Evolutionary conservation across 2,329 filamentous ascomycete genomes (phyloP), one percentile per base, ranked within the genome.

Genomic region (Dactylellina parvicollis): DNA sequence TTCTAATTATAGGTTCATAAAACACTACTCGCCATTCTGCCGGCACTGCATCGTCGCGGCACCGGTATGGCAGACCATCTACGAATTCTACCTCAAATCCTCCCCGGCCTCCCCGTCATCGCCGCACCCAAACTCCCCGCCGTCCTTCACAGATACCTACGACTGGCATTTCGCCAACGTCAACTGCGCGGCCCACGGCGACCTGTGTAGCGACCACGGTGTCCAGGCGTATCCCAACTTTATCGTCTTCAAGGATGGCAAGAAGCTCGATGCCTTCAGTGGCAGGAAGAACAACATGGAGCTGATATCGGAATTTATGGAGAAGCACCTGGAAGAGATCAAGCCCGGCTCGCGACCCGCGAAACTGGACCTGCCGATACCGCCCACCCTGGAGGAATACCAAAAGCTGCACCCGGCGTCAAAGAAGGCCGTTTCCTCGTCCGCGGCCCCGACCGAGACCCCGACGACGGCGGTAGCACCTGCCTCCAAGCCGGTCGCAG

Each of bases 21-120:
- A 86, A 78, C 81, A 84, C 74, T 84, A 83, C 74, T 86, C 84
- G 47, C 84, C 84, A 36, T 79, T 80, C 32, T 86, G 84, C 81
- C 85, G 85, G 49, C 92, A 96, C 81, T 97, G 93, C 83, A 85
- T 86, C 80, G 84, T 86, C 54, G 91, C 92, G 78, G 92, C 91
- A 57, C 95, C 95, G 5, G 89, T 87, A 55, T 97, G 88, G 84
- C 92, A 98, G 82, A 97, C 93, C 3, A 81, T 94, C 12, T 96
- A 98, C 84, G 95, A 99, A 82, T 97, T 89, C 81, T 99, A 97
- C 83, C 84, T 92, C 83, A 97, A 93, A 36, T 95, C 92, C 36
- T 89, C 92, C 78, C 89, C 90, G 14, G 82, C 89, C 54, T 81
- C 84, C 73, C 81, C 85, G 20, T 82, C 80, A 77, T 83, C 82